phyloP scores from a whole-genome alignment of 371 early-diverging fungal species.

The Mortierella sp. region DNA sequence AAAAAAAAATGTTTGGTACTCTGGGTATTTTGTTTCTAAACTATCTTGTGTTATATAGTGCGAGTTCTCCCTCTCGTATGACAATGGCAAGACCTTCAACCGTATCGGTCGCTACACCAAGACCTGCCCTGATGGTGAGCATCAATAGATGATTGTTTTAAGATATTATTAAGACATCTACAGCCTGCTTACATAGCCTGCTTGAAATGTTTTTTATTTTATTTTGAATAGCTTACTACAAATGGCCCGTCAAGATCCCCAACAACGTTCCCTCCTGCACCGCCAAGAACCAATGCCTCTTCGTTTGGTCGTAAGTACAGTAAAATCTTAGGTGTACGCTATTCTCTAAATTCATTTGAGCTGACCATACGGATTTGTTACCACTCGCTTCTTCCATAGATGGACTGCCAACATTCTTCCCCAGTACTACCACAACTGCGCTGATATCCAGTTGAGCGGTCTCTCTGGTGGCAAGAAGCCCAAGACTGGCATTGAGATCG shows the following conservation, averaged over 20 bases:
- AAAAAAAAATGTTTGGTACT: not conserved
- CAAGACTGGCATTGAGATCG: conserved; percentile 20
- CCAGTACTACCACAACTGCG: conserved; percentile 56
- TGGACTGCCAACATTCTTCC: conserved; percentile 47
- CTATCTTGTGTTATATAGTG: conserved; percentile 56
- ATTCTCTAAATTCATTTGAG: not conserved
- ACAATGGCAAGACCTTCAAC: conserved; percentile 70
- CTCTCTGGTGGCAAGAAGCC: conserved; percentile 13
- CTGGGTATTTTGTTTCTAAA: not conserved
- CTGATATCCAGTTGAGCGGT: conserved; percentile 30
- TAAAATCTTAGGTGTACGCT: not conserved
- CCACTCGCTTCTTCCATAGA: not conserved
- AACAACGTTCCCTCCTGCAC: conserved; percentile 40
- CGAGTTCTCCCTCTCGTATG: conserved; percentile 77
- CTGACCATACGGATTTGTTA: not conserved
- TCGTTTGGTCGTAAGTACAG: conserved; percentile 30
- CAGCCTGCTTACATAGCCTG: no score
- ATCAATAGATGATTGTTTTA: no score
- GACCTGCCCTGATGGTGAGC: conserved; percentile 59
- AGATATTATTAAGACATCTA: no score
- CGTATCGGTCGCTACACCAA: conserved; percentile 60
- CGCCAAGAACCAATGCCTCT: conserved; percentile 29
- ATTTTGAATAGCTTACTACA: conserved; percentile 22
- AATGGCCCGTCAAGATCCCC: conserved; percentile 49
- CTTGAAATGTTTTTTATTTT: not conserved